Evolutionary conservation across 352 stramenopile species (phyloP).

Genomic region (Phytophthora pinifolia): DNA sequence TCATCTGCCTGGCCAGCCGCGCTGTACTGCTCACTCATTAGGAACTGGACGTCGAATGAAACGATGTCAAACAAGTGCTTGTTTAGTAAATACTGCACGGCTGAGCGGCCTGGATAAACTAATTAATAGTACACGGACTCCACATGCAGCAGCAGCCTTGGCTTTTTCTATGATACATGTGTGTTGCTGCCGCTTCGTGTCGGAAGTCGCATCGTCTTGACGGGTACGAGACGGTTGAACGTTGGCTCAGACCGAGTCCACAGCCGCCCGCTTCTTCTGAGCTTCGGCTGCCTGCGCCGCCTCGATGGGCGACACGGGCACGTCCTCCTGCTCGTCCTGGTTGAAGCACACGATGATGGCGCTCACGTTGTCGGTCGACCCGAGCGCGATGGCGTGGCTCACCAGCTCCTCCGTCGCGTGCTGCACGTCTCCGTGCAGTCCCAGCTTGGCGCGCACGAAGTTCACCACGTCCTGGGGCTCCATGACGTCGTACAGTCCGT

Average conservation of each 20-base stretch:
- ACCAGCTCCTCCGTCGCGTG: slow-evolving; percentile 84
- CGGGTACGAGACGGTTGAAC: not conserved
- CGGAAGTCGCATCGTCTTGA: slow-evolving; percentile 17
- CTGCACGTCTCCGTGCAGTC: slow-evolving; percentile 69
- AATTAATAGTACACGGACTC: slow-evolving; percentile 36
- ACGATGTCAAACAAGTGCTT: slow-evolving; percentile 19
- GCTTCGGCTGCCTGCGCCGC: slow-evolving; percentile 31
- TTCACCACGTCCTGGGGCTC: slow-evolving; percentile 76
- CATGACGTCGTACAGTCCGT: slow-evolving; percentile 89
- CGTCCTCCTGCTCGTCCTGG: slow-evolving; percentile 42
- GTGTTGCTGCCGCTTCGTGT: slow-evolving; percentile 24
- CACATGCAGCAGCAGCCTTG: slow-evolving; percentile 17
- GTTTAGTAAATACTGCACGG: slow-evolving; percentile 35
- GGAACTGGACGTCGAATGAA: not conserved
- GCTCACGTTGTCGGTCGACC: slow-evolving; percentile 85
- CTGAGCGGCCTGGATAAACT: slow-evolving; percentile 26
- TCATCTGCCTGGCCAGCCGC: slow-evolving; percentile 8
- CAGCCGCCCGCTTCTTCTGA: slow-evolving; percentile 32
- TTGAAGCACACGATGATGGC: slow-evolving; percentile 81
- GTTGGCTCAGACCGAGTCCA: slow-evolving; percentile 21
- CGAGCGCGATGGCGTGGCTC: slow-evolving; percentile 75
- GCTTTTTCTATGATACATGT: slow-evolving; percentile 38
- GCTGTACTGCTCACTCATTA: slow-evolving; percentile 8
- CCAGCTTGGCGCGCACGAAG: slow-evolving; percentile 75
- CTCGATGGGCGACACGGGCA: slow-evolving; percentile 38